Conservation (phyloP, 2,329 filamentous ascomycete species). For the Colletotrichum sp. region DNA sequence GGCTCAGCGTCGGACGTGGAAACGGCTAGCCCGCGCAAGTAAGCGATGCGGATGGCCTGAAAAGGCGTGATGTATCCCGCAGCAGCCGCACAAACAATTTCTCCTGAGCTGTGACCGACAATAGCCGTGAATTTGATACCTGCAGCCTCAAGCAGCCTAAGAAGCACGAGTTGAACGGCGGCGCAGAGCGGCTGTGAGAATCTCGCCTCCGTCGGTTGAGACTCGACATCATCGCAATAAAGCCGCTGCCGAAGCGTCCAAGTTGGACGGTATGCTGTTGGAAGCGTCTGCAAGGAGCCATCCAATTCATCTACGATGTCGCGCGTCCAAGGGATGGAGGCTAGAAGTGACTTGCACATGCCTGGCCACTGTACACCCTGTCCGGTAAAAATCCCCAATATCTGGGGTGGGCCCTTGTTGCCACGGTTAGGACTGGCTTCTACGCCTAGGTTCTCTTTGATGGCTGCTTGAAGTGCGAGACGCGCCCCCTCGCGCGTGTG, state of each 20-base stretch:
- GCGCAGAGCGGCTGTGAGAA: slow-evolving; percentile 36
- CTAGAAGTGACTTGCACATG: slow-evolving; percentile 20
- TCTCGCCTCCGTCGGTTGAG: slow-evolving; percentile 24
- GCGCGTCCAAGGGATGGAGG: neutral
- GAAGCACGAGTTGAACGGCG: slow-evolving; percentile 32
- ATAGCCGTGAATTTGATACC: slow-evolving; percentile 39
- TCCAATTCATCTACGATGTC: slow-evolving; percentile 25
- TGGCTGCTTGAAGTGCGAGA: neutral
- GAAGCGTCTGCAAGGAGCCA: slow-evolving; percentile 13
- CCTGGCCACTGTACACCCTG: slow-evolving; percentile 35
- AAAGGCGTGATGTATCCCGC: slow-evolving; percentile 42
- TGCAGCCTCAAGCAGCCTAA: slow-evolving; percentile 30
- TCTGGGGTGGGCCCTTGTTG: neutral
- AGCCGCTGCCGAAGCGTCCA: slow-evolving; percentile 32
- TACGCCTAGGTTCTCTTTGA: neutral
- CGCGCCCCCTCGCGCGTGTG: neutral
- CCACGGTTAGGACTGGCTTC: neutral
- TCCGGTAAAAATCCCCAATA: slow-evolving; percentile 33
- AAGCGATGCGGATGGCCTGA: slow-evolving; percentile 50
- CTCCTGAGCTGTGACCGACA: slow-evolving; percentile 54
- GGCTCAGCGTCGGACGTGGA: neutral
- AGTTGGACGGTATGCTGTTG: slow-evolving; percentile 24
- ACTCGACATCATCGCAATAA: neutral
- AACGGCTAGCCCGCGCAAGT: slow-evolving; percentile 44
- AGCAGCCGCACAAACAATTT: slow-evolving; percentile 56